These are phyloP conservation scores for Didymella pomorum DNA, from an alignment of 2,329 filamentous ascomycete genomes.

Conservation along the genomic window DNA sequence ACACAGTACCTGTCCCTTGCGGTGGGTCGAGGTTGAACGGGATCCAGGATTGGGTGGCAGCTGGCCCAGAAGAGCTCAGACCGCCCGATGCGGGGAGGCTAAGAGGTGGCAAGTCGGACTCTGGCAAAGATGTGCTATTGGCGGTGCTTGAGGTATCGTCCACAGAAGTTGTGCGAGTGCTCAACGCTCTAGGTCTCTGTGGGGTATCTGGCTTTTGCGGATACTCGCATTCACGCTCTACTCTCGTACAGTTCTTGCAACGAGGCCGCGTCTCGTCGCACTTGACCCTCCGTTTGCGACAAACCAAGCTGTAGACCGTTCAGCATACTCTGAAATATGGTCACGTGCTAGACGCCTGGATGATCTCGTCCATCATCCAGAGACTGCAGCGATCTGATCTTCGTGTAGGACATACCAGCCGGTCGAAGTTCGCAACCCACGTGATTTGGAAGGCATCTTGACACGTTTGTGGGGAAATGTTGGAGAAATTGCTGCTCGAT, in stretches of 20 bases:
- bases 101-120: constrained; percentile 9
- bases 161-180: constrained; percentile 17
- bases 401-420: constrained; percentile 48
- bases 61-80: constrained; percentile 20
- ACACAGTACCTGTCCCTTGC: constrained; percentile 27
- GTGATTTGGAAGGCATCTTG: constrained; percentile 52
- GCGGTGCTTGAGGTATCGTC: constrained; percentile 1
- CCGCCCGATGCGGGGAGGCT: constrained; percentile 6
- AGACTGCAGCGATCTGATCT: not conserved
- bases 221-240: constrained; percentile 53
- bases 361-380: not conserved
- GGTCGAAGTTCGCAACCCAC: constrained; percentile 55
- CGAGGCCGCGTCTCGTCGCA: constrained; percentile 58
- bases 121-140: constrained; percentile 6
- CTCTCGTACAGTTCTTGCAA: constrained; percentile 56
- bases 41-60: constrained; percentile 25
- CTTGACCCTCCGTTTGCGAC: constrained; percentile 59
- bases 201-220: constrained; percentile 21
- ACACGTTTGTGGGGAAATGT: constrained; percentile 13
- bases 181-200: constrained; percentile 23
- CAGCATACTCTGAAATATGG: constrained; percentile 3
- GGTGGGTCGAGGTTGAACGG: constrained; percentile 24
- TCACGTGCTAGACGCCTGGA: not conserved
- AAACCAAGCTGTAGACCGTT: constrained; percentile 49
- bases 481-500: constrained; percentile 9